These are phyloP conservation scores for Acidomyces sp. DNA, from an alignment of 495 filamentous ascomycete genomes.

Conservation along the genomic window DNA sequence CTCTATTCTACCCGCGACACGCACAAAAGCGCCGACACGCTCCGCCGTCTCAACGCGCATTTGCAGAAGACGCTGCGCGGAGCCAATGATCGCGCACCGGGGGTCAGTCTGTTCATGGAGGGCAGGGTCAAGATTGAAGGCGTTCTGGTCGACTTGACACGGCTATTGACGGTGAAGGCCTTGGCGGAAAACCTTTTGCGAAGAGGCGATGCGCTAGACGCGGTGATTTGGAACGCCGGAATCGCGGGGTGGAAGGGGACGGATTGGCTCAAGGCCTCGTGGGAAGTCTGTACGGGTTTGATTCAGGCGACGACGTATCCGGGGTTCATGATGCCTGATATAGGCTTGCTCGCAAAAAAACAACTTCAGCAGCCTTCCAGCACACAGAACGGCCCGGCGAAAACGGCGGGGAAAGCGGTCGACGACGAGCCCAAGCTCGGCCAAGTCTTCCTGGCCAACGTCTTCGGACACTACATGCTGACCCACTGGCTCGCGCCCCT, in stretches of 20 bases:
- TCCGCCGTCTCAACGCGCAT: conserved; percentile 40
- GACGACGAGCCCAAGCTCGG: conserved; percentile 49
- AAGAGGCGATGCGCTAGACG: conserved; percentile 57
- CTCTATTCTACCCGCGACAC: conserved; percentile 52
- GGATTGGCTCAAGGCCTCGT: conserved; percentile 52
- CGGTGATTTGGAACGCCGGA: conserved; percentile 76
- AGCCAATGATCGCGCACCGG: conserved; percentile 31
- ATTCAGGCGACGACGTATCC: conserved; percentile 65
- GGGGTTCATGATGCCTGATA: conserved; percentile 42
- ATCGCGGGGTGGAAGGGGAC: conserved; percentile 76
- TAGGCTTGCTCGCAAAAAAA: conserved; percentile 12
- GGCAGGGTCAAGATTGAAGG: conserved; percentile 31
- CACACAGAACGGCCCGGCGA: background rate
- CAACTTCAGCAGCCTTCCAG: background rate
- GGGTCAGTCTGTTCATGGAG: conserved; percentile 42
- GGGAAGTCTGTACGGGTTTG: conserved; percentile 49
- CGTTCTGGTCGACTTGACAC: conserved; percentile 42
- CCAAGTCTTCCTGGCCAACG: conserved; percentile 74
- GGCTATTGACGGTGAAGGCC: conserved; percentile 40
- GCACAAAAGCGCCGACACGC: conserved; percentile 47
- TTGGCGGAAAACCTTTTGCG: conserved; percentile 37
- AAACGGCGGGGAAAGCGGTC: background rate
- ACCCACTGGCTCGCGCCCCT: conserved; percentile 65
- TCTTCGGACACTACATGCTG: conserved; percentile 92
- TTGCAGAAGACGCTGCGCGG: conserved; percentile 23